These are phyloP conservation scores for Nevesoporus exiguus DNA, from an alignment of 768 basidiomycete genomes.

Conservation along the genomic window DNA sequence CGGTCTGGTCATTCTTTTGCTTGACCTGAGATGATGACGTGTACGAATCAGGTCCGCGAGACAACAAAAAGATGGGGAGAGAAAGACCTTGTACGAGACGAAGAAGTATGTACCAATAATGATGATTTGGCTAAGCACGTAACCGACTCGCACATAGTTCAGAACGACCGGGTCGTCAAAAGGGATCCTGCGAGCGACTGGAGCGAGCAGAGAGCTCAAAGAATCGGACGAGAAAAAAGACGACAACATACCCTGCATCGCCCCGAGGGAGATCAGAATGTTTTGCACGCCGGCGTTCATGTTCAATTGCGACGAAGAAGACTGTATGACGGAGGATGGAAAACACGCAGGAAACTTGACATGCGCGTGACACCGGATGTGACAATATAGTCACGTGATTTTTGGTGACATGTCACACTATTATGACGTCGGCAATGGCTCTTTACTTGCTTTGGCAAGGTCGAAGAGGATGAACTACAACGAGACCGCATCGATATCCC, in stretches of 20 bases:
- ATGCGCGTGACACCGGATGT: not conserved
- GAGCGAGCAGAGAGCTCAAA: conserved; percentile 3
- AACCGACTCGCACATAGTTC: conserved; percentile 78
- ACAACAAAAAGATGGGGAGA: not conserved
- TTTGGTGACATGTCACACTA: conserved; percentile 16
- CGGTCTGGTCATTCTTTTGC: conserved; percentile 92
- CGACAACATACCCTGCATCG: conserved; percentile 72
- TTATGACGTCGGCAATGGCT: conserved; percentile 24
- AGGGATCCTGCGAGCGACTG: conserved; percentile 88
- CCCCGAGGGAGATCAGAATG: conserved; percentile 85
- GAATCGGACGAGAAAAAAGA: not conserved
- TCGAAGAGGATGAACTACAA: conserved; percentile 33
- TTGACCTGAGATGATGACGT: conserved; percentile 60
- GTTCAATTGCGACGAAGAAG: conserved; percentile 23
- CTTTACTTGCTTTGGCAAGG: not conserved
- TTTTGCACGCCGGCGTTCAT: conserved; percentile 81
- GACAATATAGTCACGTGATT: conserved; percentile 13
- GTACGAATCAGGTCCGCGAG: conserved; percentile 5
- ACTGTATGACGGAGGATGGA: conserved; percentile 14
- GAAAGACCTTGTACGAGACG: conserved; percentile 60
- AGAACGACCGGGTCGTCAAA: conserved; percentile 86
- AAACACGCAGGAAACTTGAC: not conserved
- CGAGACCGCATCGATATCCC: conserved; percentile 54
- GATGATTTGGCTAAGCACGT: conserved; percentile 69
- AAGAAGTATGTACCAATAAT: conserved; percentile 79